Conservation (phyloP, 441 rosid genomes). For the Bruguiera hainesii region DNA sequence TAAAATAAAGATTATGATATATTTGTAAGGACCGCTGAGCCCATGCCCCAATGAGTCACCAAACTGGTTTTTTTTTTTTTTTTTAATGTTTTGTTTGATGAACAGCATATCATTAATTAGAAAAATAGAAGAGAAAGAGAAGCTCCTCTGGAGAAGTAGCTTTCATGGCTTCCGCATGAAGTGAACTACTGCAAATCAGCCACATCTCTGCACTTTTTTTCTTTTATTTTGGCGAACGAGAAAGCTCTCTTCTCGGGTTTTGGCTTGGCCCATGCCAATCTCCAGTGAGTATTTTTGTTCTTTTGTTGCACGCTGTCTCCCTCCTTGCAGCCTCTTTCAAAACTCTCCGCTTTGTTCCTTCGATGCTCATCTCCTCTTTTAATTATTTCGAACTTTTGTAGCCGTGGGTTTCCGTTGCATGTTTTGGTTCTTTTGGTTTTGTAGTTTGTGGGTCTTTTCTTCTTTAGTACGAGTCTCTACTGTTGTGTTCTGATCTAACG, state of each 20-base stretch:
- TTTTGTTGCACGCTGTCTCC: conserved; percentile 23
- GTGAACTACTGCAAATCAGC: conserved; percentile 10
- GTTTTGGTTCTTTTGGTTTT: conserved; percentile 10
- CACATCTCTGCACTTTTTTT: background rate
- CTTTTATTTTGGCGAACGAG: conserved; percentile 32
- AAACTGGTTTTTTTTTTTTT: no score
- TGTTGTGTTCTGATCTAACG: no score
- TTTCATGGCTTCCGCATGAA: conserved; percentile 28
- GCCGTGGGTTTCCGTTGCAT: background rate
- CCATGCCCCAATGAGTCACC: no score
- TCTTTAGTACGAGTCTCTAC: background rate
- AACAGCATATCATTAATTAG: no score
- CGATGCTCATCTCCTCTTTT: background rate
- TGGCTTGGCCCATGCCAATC: conserved; percentile 30
- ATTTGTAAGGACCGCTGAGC: no score
- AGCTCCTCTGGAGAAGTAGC: conserved; percentile 21
- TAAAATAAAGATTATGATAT: no score
- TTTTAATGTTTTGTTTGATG: no score
- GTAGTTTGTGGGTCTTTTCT: conserved; percentile 9
- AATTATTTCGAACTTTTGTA: background rate
- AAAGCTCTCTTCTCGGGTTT: conserved; percentile 27
- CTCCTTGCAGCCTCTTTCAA: conserved; percentile 21
- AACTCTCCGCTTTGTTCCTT: conserved; percentile 12
- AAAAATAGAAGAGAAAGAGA: no score
- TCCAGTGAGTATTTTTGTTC: conserved; percentile 14